Percentiles rank a stretch among this genome's conserved stretches.
Conservation (phyloP, 768 basidiomycete genomes). For the Punctularia strigosozonata region DNA sequence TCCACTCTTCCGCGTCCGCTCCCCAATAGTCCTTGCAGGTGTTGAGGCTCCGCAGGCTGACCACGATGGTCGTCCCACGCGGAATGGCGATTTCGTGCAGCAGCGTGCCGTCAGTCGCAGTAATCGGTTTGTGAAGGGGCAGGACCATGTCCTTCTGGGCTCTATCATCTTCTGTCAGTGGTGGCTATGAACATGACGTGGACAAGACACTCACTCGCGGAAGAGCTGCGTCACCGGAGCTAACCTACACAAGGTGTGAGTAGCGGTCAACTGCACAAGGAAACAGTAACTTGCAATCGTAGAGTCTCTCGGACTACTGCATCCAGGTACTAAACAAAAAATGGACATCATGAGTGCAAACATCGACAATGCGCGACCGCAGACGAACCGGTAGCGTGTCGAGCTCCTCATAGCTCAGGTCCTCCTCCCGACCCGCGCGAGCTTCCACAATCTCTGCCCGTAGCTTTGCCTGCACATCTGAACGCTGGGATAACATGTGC, state of each 20-base stretch:
- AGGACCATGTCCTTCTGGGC: constrained; percentile 1
- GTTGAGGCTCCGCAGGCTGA: not conserved
- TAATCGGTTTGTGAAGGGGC: constrained; percentile 3
- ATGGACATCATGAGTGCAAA: not conserved
- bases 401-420: no score
- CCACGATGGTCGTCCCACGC: not conserved
- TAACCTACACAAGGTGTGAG: not conserved
- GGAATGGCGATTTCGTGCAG: constrained; percentile 3
- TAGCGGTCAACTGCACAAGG: not conserved
- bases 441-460: no score
- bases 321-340: constrained; percentile 3
- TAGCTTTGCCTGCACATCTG: no score
- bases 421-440: no score
- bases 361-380: no score
- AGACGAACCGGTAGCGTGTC: no score
- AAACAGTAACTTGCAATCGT: constrained; percentile 1
- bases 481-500: no score
- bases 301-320: constrained; percentile 6
- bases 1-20: constrained; percentile 7
- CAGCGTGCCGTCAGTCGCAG: not conserved
- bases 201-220: not conserved
- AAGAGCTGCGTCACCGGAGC: not conserved
- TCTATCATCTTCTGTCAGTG: not conserved
- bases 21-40: constrained; percentile 5
- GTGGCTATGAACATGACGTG: not conserved